These are phyloP conservation scores for Somion occarium DNA, from an alignment of 1,284 basidiomycete genomes.

Conservation along the genomic window DNA sequence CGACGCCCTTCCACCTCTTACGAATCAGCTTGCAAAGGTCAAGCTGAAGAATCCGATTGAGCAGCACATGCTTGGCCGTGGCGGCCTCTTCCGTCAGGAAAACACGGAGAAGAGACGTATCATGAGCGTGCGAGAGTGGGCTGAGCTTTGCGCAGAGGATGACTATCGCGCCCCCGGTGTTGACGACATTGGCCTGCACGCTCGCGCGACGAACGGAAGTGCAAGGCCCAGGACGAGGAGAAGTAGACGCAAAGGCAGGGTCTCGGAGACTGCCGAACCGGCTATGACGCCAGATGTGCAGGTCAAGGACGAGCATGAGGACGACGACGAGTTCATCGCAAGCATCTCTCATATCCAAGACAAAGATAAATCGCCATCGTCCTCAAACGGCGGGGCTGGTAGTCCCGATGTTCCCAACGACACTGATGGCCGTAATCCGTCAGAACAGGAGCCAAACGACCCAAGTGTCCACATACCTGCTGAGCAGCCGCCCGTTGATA, in stretches of 20 bases:
- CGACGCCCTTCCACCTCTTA: constrained; percentile 64
- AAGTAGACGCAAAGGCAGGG: constrained; percentile 23
- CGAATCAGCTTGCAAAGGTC: constrained; percentile 63
- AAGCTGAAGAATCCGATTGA: constrained; percentile 86
- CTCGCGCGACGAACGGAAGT: constrained; percentile 31
- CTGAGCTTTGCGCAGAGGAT: constrained; percentile 69
- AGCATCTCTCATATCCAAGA: constrained; percentile 2
- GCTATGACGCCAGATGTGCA: constrained; percentile 29
- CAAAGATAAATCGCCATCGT: not conserved
- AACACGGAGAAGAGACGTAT: constrained; percentile 86
- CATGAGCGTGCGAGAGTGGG: constrained; percentile 85
- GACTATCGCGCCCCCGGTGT: constrained; percentile 67
- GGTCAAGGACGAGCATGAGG: constrained; percentile 33
- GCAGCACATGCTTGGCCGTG: constrained; percentile 84
- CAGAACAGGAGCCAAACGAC: not conserved
- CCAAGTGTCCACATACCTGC: not conserved
- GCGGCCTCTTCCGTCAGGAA: constrained; percentile 85
- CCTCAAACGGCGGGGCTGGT: not conserved
- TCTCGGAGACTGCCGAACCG: constrained; percentile 31
- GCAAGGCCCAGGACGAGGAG: constrained; percentile 20
- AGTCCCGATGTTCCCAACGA: not conserved
- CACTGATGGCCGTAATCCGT: not conserved
- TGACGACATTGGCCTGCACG: constrained; percentile 58
- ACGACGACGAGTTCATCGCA: constrained; percentile 16
- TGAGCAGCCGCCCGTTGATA: constrained; percentile 9